These are phyloP conservation scores for Botryotinia calthae DNA, from an alignment of 2,329 filamentous ascomycete species.

Conservation along the genomic window DNA sequence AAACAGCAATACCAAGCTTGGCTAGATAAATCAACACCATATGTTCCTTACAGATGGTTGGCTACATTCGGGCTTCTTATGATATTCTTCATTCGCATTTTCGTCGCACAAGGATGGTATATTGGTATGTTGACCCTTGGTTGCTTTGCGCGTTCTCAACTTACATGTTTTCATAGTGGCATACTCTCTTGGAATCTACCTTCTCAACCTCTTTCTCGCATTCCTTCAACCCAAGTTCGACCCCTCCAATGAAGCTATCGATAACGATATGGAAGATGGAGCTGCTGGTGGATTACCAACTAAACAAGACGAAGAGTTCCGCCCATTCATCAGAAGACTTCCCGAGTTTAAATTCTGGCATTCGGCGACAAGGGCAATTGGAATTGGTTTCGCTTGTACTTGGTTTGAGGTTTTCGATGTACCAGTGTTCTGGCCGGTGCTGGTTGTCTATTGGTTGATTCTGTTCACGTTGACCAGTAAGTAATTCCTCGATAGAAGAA, in stretches of 20 bases:
- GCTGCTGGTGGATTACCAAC: slow-evolving; percentile 79
- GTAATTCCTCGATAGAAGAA: slow-evolving; percentile 38
- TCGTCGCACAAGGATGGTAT: slow-evolving; percentile 96
- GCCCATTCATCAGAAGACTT: slow-evolving; percentile 90
- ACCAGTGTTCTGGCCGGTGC: slow-evolving; percentile 97
- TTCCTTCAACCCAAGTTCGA: slow-evolving; percentile 99
- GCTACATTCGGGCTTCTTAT: slow-evolving; percentile 74
- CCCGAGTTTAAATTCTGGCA: slow-evolving; percentile 99
- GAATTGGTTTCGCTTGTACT: slow-evolving; percentile 80
- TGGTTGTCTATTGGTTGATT: slow-evolving; percentile 99
- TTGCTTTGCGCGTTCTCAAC: background rate
- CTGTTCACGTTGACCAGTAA: slow-evolving; percentile 91
- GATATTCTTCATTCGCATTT: slow-evolving; percentile 84
- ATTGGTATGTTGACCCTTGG: slow-evolving; percentile 63
- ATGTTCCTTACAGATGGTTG: slow-evolving; percentile 84
- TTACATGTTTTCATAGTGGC: slow-evolving; percentile 60
- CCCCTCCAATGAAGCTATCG: slow-evolving; percentile 83
- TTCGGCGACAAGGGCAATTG: slow-evolving; percentile 82
- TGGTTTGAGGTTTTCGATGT: slow-evolving; percentile 96
- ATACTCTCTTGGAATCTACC: slow-evolving; percentile 97
- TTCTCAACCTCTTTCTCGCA: slow-evolving; percentile 97
- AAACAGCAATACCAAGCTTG: slow-evolving; percentile 86
- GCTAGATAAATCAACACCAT: slow-evolving; percentile 90
- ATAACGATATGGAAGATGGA: slow-evolving; percentile 96
- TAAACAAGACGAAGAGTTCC: slow-evolving; percentile 96